phyloP scores from a whole-genome alignment of 2,329 filamentous ascomycete genomes.

The Apiospora saccharicola region DNA sequence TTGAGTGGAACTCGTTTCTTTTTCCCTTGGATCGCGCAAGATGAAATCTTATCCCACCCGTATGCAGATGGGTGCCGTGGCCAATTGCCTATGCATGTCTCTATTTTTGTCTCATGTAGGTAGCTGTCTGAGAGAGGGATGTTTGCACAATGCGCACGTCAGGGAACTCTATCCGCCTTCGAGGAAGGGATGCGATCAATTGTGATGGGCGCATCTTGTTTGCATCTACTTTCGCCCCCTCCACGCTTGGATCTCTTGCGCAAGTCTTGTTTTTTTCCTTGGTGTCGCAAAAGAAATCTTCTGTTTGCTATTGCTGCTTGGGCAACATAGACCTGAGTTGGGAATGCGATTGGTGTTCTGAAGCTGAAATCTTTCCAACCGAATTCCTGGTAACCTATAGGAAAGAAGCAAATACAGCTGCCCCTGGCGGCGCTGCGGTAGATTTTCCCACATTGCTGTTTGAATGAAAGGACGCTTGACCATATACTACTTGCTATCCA shows the following conservation, averaged over 20 bases:
- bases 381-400: conserved; percentile 9
- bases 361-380: conserved; percentile 9
- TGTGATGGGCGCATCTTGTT: neutral
- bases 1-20: conserved; percentile 9
- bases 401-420: neutral
- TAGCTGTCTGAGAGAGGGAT: neutral
- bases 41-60: conserved; percentile 9
- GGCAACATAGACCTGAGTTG: neutral
- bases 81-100: conserved; percentile 24
- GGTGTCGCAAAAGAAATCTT: neutral
- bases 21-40: conserved; percentile 14
- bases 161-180: neutral
- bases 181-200: neutral
- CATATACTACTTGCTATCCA: neutral
- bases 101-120: conserved; percentile 23
- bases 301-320: neutral
- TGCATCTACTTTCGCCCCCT: neutral
- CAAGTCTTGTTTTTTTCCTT: neutral
- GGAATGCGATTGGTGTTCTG: neutral
- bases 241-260: neutral
- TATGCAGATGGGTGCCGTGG: conserved; percentile 14
- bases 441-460: neutral
- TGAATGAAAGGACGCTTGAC: neutral
- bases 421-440: neutral
- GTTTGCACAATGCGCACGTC: conserved; percentile 14